A percentile compares a stretch with the other conserved stretches of the same genome.
Evolutionary conservation across 495 filamentous ascomycete species (phyloP).

Genomic region (Podospora pseudopauciseta): DNA sequence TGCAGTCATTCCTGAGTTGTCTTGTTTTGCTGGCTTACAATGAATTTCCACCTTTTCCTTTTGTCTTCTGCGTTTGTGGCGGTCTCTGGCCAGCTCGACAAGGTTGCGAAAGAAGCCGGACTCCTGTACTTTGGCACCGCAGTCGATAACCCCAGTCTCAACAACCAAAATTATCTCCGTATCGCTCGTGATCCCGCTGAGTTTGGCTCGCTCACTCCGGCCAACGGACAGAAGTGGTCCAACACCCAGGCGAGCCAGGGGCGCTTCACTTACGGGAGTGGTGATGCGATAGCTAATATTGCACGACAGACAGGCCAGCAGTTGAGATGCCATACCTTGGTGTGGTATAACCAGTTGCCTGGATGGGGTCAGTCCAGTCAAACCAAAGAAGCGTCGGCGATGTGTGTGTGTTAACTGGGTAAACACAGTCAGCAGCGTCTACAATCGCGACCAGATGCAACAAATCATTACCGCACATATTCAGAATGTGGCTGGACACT

Average conservation of each 20-base stretch:
- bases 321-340: slow-evolving; percentile 54
- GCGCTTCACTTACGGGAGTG: slow-evolving; percentile 47
- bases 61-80: not conserved
- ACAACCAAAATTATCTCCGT: slow-evolving; percentile 45
- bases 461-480: slow-evolving; percentile 38
- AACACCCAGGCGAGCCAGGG: slow-evolving; percentile 35
- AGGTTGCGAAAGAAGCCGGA: slow-evolving; percentile 48
- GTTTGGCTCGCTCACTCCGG: slow-evolving; percentile 54
- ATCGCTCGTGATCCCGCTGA: slow-evolving; percentile 41
- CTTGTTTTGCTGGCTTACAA: not conserved
- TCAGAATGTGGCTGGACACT: slow-evolving; percentile 47
- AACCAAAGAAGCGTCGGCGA: not conserved
- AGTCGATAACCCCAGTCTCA: slow-evolving; percentile 53
- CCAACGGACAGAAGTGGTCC: slow-evolving; percentile 52
- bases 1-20: no score
- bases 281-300: slow-evolving; percentile 46
- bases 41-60: not conserved
- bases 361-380: slow-evolving; percentile 38
- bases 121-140: slow-evolving; percentile 56
- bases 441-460: slow-evolving; percentile 16
- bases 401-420: not conserved
- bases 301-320: slow-evolving; percentile 48
- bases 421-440: slow-evolving; percentile 15
- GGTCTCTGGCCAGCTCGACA: slow-evolving; percentile 36
- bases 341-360: slow-evolving; percentile 57